Conservation (phyloP, 805 yeast genomes). For the Saccharomycopsis malanga region DNA sequence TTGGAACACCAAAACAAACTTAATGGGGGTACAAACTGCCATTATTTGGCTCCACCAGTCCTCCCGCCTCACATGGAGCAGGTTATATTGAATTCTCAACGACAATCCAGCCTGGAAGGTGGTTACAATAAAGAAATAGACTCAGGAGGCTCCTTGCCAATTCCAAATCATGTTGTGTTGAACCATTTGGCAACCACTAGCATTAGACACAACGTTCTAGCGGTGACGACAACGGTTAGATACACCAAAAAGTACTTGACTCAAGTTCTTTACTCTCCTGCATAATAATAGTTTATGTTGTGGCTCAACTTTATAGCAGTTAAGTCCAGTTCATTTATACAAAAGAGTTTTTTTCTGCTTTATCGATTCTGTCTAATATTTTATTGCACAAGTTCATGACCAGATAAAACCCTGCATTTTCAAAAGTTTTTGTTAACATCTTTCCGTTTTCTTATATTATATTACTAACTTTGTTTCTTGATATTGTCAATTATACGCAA, state of each 20-base stretch:
- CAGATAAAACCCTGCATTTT: too few species aligned
- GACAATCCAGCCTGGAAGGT: slow-evolving; percentile 10
- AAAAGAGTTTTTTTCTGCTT: too few species aligned
- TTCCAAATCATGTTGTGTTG: slow-evolving; percentile 90
- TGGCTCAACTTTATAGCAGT: too few species aligned
- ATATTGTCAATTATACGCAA: too few species aligned
- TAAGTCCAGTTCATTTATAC: too few species aligned
- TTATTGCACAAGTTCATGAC: too few species aligned
- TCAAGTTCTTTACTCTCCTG: slow-evolving; percentile 85
- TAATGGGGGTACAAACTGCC: slow-evolving; percentile 42
- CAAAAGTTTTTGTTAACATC: too few species aligned
- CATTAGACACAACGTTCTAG: slow-evolving; percentile 85
- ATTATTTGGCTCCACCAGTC: slow-evolving; percentile 83
- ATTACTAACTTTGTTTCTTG: too few species aligned
- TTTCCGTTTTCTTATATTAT: too few species aligned
- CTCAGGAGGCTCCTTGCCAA: slow-evolving; percentile 33
- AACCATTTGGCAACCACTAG: slow-evolving; percentile 93
- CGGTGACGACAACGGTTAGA: slow-evolving; percentile 87
- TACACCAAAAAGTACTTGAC: slow-evolving; percentile 86
- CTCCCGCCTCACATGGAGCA: slow-evolving; percentile 94
- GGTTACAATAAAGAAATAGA: slow-evolving; percentile 21
- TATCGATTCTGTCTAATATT: too few species aligned
- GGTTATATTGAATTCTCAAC: slow-evolving; percentile 63
- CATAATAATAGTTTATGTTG: too few species aligned
- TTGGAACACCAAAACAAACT: slow-evolving; percentile 62